Evolutionary conservation across 139 green algal species (phyloP).

Genomic region (Coelastrella sp.): DNA sequence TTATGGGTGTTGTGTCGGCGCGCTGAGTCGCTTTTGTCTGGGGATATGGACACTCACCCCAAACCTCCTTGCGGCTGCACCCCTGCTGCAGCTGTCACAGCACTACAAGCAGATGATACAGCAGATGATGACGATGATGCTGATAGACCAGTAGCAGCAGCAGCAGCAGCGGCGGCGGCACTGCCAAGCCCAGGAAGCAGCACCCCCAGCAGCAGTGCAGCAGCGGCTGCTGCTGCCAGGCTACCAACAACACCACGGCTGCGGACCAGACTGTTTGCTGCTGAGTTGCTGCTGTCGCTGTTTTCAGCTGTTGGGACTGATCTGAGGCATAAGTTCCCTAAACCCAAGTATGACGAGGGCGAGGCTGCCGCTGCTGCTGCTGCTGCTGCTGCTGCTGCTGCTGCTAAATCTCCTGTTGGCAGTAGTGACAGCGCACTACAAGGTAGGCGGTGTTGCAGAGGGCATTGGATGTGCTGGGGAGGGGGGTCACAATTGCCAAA

Average conservation of each 20-base stretch:
- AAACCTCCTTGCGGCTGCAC: not conserved
- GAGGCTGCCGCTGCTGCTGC: not conserved
- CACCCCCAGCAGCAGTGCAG: not conserved
- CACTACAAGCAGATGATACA: slow-evolving; percentile 37
- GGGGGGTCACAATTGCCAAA: too few relatives aligned
- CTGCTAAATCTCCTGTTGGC: not conserved
- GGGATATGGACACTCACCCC: too few relatives aligned
- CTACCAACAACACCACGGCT: slow-evolving; percentile 65
- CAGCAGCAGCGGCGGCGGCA: not conserved
- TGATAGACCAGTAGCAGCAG: not conserved
- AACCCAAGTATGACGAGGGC: slow-evolving; percentile 52
- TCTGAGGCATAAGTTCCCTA: slow-evolving; percentile 57
- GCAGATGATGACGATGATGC: slow-evolving; percentile 58
- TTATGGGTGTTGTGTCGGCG: too few relatives aligned
- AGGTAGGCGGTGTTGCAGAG: not conserved
- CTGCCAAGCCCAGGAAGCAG: not conserved
- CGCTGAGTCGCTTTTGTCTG: too few relatives aligned
- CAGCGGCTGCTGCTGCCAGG: slow-evolving; percentile 14
- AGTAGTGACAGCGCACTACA: not conserved
- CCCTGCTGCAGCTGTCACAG: slow-evolving; percentile 22
- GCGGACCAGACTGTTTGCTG: slow-evolving; percentile 86
- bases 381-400: not conserved
- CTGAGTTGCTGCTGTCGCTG: slow-evolving; percentile 71
- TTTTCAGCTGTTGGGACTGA: slow-evolving; percentile 65
- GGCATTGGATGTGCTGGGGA: not conserved